phyloP scores from a whole-genome alignment of 768 basidiomycete species.

The Mycena galopus region DNA sequence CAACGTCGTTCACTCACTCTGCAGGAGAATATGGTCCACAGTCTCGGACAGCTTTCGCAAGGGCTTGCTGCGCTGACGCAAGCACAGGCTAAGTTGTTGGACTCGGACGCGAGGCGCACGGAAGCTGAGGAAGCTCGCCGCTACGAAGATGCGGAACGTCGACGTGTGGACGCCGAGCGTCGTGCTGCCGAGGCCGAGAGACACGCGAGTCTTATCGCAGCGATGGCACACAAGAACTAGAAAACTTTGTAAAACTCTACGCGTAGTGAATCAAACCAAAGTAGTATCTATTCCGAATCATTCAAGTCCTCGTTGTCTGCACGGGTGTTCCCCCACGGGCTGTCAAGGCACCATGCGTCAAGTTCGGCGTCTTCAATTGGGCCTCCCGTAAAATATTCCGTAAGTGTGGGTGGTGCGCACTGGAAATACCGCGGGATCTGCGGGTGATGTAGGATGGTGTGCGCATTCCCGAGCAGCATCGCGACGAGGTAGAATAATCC shows the following conservation, averaged over 20 bases:
- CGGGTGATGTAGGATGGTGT: slow-evolving; percentile 21
- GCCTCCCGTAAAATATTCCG: slow-evolving; percentile 31
- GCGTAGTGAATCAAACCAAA: not conserved
- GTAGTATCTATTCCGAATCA: not conserved
- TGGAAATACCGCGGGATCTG: slow-evolving; percentile 30
- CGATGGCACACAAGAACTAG: not conserved
- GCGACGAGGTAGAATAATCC: slow-evolving; percentile 34
- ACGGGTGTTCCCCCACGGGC: slow-evolving; percentile 12
- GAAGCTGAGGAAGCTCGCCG: not conserved
- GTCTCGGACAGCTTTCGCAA: not conserved
- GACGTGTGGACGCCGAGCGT: not conserved
- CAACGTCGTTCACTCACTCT: not conserved
- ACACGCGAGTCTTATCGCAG: slow-evolving; percentile 1
- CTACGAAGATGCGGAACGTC: not conserved
- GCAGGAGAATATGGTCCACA: not conserved
- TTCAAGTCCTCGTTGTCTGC: not conserved
- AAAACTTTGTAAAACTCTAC: not conserved
- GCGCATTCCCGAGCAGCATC: slow-evolving; percentile 32
- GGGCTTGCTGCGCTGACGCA: not conserved
- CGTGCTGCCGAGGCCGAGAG: slow-evolving; percentile 13
- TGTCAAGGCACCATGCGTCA: slow-evolving; percentile 28
- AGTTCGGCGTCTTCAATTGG: slow-evolving; percentile 30
- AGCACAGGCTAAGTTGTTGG: not conserved
- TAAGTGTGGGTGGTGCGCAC: slow-evolving; percentile 30
- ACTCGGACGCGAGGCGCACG: not conserved